Evolutionary conservation across 371 early-diverging fungal species (phyloP).

Genomic region (Vairimorpha necatrix): DNA sequence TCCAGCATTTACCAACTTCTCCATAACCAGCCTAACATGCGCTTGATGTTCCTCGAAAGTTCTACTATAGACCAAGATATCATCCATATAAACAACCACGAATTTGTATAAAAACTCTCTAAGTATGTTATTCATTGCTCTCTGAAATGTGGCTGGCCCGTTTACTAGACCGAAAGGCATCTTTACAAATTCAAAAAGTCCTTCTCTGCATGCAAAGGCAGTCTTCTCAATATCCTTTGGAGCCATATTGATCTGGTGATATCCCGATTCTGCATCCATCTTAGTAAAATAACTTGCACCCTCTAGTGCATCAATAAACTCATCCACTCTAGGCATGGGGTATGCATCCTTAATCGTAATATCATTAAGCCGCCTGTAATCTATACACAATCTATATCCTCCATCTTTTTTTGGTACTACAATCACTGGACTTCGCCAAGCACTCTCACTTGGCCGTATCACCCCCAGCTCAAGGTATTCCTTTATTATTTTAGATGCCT

Average conservation of each 20-base stretch:
- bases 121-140: constrained; percentile 40
- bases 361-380: constrained; percentile 32
- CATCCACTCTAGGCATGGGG: constrained; percentile 34
- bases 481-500: neutral
- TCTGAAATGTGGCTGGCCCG: constrained; percentile 58
- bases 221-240: constrained; percentile 59
- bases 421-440: constrained; percentile 14
- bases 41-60: constrained; percentile 8
- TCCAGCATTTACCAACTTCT: neutral
- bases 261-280: constrained; percentile 64
- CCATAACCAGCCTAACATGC: constrained; percentile 5
- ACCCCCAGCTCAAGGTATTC: constrained; percentile 23
- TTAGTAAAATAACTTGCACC: constrained; percentile 55
- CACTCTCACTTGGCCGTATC: constrained; percentile 10
- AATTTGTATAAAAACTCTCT: neutral
- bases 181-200: constrained; percentile 60
- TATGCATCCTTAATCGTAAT: constrained; percentile 24
- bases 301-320: constrained; percentile 39
- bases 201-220: constrained; percentile 59
- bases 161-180: constrained; percentile 38
- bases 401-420: constrained; percentile 9
- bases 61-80: constrained; percentile 30
- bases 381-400: constrained; percentile 18
- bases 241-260: constrained; percentile 62
- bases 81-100: constrained; percentile 38